Conservation (phyloP, 768 basidiomycete species). For the Lactifluus rugatus region DNA sequence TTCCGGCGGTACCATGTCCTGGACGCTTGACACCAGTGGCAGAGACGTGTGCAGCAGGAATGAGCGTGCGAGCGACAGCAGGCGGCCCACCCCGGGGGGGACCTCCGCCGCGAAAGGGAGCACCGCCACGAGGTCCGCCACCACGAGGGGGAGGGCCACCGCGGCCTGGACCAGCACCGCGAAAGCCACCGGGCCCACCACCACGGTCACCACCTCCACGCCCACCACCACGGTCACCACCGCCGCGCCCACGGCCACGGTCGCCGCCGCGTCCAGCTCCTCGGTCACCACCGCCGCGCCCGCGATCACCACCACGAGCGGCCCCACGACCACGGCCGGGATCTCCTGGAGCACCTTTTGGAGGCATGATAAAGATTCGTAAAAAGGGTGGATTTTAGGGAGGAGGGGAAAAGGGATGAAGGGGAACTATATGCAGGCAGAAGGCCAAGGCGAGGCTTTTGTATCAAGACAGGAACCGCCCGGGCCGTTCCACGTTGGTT, state of each 20-base stretch:
- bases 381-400: not conserved
- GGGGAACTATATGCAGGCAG: not conserved
- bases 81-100: slow-evolving; percentile 24
- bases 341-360: not conserved
- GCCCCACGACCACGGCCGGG: no score
- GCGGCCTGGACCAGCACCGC: not conserved
- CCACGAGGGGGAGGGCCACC: slow-evolving; percentile 27
- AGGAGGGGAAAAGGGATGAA: not conserved
- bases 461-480: not conserved
- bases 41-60: slow-evolving; percentile 33
- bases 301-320: not conserved
- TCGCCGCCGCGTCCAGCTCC: not conserved
- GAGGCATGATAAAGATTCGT: not conserved
- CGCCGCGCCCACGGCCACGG: not conserved
- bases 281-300: not conserved
- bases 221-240: not conserved
- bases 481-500: not conserved
- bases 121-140: slow-evolving; percentile 26
- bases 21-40: slow-evolving; percentile 63
- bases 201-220: not conserved
- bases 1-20: slow-evolving; percentile 51
- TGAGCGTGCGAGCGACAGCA: slow-evolving; percentile 17
- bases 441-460: not conserved
- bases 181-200: not conserved
- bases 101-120: slow-evolving; percentile 20